These are phyloP conservation scores for Geotrichum phurueaensis DNA, from an alignment of 1,139 yeast genomes.

Conservation along the genomic window DNA sequence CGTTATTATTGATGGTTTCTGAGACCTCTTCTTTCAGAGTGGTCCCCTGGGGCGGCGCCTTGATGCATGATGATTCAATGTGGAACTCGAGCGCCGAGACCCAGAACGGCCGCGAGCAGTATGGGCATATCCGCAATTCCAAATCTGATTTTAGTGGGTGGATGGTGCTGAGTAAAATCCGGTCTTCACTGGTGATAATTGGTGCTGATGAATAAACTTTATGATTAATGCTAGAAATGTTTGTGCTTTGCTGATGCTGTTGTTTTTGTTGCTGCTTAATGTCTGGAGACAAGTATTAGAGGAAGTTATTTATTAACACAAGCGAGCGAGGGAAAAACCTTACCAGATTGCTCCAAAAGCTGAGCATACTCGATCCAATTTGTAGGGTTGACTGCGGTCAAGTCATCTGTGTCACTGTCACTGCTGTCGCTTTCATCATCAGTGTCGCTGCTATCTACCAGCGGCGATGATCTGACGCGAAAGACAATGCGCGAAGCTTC, in stretches of 20 bases:
- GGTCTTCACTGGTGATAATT: constrained; percentile 15
- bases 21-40: neutral
- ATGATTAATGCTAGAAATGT: neutral
- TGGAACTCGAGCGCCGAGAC: constrained; percentile 26
- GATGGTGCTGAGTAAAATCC: constrained; percentile 11
- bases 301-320: neutral
- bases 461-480: constrained; percentile 9
- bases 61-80: constrained; percentile 22
- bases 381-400: neutral
- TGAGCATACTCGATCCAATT: constrained; percentile 17
- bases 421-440: neutral
- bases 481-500: constrained; percentile 13
- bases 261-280: neutral
- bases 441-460: neutral
- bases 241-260: neutral
- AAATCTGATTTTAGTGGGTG: constrained; percentile 25
- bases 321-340: neutral
- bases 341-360: constrained; percentile 12
- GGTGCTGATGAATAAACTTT: constrained; percentile 16
- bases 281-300: neutral
- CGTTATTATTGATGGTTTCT: neutral
- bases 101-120: constrained; percentile 32
- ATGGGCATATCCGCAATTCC: constrained; percentile 31
- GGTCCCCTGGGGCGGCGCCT: constrained; percentile 11
- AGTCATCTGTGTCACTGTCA: neutral